phyloP scores from a whole-genome alignment of 805 yeast genomes.

The Debaryomyces hansenii region DNA sequence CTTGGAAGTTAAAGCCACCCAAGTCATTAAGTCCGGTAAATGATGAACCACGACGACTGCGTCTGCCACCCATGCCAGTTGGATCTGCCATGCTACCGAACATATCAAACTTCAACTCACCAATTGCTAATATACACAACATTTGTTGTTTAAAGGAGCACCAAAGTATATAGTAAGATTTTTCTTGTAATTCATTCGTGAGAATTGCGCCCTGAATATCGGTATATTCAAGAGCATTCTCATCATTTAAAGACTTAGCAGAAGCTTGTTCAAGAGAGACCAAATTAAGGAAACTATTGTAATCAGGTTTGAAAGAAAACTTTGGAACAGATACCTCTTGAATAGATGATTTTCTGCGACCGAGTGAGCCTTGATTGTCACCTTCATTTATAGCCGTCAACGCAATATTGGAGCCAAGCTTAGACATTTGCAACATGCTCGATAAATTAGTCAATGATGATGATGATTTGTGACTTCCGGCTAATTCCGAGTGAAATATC shows the following conservation, averaged over 20 bases:
- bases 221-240: conserved; percentile 12
- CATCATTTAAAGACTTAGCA: conserved; percentile 9
- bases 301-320: conserved; percentile 32
- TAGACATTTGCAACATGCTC: conserved; percentile 18
- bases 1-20: conserved; percentile 43
- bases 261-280: conserved; percentile 4
- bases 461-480: conserved; percentile 29
- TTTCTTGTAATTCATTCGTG: conserved; percentile 38
- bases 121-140: conserved; percentile 31
- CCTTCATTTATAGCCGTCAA: conserved; percentile 19
- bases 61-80: conserved; percentile 11
- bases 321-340: conserved; percentile 25
- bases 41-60: conserved; percentile 32
- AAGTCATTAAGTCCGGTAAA: conserved; percentile 37
- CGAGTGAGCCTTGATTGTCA: not conserved
- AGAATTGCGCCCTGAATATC: conserved; percentile 37
- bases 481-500: conserved; percentile 32
- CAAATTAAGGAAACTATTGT: conserved; percentile 5
- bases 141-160: conserved; percentile 14
- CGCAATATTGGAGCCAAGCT: conserved; percentile 20
- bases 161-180: conserved; percentile 37
- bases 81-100: conserved; percentile 16
- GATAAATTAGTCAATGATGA: conserved; percentile 33
- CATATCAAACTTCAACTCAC: conserved; percentile 32
- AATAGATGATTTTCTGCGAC: conserved; percentile 26